phyloP scores from a whole-genome alignment of 2,329 filamentous ascomycete genomes.

The Botrytis medusae region DNA sequence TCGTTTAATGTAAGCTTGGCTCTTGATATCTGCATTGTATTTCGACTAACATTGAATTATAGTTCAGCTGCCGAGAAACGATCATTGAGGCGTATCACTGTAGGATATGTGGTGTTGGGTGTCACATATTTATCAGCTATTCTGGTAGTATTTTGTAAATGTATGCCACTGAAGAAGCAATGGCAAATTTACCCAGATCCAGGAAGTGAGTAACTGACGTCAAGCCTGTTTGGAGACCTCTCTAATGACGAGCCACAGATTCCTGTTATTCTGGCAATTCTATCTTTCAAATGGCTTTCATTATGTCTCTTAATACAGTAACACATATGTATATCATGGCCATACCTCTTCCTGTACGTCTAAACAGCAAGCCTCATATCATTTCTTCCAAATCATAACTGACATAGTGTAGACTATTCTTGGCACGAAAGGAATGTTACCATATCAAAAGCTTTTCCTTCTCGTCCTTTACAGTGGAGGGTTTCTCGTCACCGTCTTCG shows the following conservation, averaged over 20 bases:
- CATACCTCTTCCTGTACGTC: slow-evolving; percentile 14
- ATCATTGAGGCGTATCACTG: slow-evolving; percentile 6
- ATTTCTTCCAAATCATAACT: neutral
- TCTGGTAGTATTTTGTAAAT: slow-evolving; percentile 14
- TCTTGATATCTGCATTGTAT: neutral
- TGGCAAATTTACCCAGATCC: slow-evolving; percentile 21
- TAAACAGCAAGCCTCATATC: neutral
- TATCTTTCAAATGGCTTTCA: neutral
- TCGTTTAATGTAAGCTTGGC: neutral
- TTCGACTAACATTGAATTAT: neutral
- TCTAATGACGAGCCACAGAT: neutral
- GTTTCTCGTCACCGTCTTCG: slow-evolving; percentile 9
- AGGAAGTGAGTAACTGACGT: neutral
- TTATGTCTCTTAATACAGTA: slow-evolving; percentile 11
- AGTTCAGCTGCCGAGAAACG: neutral
- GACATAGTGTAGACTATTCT: neutral
- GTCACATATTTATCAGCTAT: slow-evolving; percentile 13
- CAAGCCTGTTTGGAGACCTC: neutral
- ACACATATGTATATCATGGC: slow-evolving; percentile 13
- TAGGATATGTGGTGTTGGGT: slow-evolving; percentile 9
- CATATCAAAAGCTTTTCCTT: slow-evolving; percentile 13
- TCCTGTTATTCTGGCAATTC: slow-evolving; percentile 14
- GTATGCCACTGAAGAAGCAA: slow-evolving; percentile 17
- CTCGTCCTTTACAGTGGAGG: slow-evolving; percentile 13
- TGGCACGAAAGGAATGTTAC: neutral